Evolutionary conservation across 2,329 filamentous ascomycete genomes (phyloP), one percentile per base, ranked within the genome.

Genomic region (Alternaria arbusti): DNA sequence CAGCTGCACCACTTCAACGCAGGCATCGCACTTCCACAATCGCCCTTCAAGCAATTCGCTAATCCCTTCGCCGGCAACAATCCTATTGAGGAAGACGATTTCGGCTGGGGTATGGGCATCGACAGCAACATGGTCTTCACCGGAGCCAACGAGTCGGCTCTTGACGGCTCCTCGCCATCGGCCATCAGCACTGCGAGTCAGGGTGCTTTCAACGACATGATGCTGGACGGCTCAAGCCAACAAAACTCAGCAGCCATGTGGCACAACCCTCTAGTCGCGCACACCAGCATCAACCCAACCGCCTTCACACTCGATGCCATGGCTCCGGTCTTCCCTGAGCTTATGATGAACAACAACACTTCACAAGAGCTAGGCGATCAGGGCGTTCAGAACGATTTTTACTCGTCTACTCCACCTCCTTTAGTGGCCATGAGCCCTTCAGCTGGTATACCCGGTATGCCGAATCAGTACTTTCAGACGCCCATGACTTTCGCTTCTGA

Each of bases 101-200:
- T 96, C 77, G 91, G 94, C 72, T 98, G 94, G 94, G 88, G 89
- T 81, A 90, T 90, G 63, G 91, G 91, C 22, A 92, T 97, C 77
- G 93, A 96, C 67, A 88, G 90, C 73, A 88, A 91, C 49, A 86
- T 80, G 73, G 73, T 75, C 64, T 79, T 76, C 71, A 57, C 73
- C 9, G 88, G 87, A 60, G 82, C 84, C 59, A 91, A 91, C 73
- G 94, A 97, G 71, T 91, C 90, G 69, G 93, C 92, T 26, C 88
- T 97, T 57, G 95, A 97, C 73, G 94, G 92, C 63, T 98, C 96
- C 11, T 98, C 96, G 13, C 96, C 96, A 15, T 98, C 96, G 9
- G 94, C 94, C 50, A 95, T 98, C 79, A 98, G 95, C 83, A 97
- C 93, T 46, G 93, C 92, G 63, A 98, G 94, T 81, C 94, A 96